phyloP scores from a whole-genome alignment of 805 yeast species.

The Lachancea thermotolerans region DNA sequence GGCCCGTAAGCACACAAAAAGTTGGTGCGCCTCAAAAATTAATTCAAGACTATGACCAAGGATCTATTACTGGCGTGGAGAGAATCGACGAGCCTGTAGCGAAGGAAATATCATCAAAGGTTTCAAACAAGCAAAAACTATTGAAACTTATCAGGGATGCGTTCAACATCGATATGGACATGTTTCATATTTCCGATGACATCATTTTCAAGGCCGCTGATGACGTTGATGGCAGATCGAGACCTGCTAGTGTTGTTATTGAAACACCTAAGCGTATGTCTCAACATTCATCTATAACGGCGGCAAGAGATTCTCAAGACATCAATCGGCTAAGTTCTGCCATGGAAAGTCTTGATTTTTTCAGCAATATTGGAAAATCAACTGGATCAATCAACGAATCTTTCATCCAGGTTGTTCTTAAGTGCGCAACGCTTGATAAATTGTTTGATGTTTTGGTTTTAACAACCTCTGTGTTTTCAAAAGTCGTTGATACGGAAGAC shows the following conservation, averaged over 20 bases:
- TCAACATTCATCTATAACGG: conserved; percentile 27
- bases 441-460: conserved; percentile 73
- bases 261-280: conserved; percentile 42
- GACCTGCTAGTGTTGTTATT: conserved; percentile 42
- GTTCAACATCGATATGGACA: conserved; percentile 52
- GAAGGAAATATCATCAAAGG: conserved; percentile 20
- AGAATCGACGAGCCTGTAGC: conserved; percentile 37
- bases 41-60: conserved; percentile 11
- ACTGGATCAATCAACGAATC: conserved; percentile 32
- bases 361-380: conserved; percentile 25
- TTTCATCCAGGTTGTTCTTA: conserved; percentile 43
- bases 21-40: not conserved
- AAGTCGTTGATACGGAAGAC: conserved; percentile 38
- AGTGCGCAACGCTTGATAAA: conserved; percentile 67
- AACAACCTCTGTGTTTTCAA: conserved; percentile 56
- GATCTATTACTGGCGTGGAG: conserved; percentile 39
- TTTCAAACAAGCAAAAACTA: conserved; percentile 40
- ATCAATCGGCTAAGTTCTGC: conserved; percentile 20
- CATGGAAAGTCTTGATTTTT: conserved; percentile 27
- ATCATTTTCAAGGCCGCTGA: conserved; percentile 52
- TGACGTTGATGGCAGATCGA: conserved; percentile 30
- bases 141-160: conserved; percentile 55
- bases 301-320: conserved; percentile 21
- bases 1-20: not conserved
- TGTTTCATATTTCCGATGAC: conserved; percentile 49